Percentiles rank a stretch among this genome's conserved stretches.
These are phyloP conservation scores for Pichia kluyveri DNA, from an alignment of 805 yeast species.

Conservation along the genomic window DNA sequence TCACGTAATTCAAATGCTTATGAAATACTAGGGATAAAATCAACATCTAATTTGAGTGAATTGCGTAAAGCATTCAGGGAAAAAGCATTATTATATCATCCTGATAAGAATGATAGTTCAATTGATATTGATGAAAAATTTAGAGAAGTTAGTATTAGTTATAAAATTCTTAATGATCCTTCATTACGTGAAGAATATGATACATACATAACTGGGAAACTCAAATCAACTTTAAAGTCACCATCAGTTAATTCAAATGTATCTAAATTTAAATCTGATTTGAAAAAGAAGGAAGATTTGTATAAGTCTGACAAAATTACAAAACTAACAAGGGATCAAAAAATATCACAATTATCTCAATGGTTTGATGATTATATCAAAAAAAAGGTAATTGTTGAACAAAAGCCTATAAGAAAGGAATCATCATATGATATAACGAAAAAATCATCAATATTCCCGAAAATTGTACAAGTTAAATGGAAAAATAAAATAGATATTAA, in stretches of 20 bases:
- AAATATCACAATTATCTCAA: neutral
- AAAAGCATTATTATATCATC: slow-evolving; percentile 25
- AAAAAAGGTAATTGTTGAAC: neutral
- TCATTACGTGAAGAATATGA: slow-evolving; percentile 18
- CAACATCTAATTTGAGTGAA: slow-evolving; percentile 1
- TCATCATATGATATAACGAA: too few relatives aligned
- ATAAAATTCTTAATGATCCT: slow-evolving; percentile 15
- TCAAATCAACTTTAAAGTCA: too few relatives aligned
- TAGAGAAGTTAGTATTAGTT: slow-evolving; percentile 22
- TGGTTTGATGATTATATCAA: slow-evolving; percentile 1
- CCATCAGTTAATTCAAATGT: neutral
- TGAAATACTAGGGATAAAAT: slow-evolving; percentile 7
- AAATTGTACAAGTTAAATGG: slow-evolving; percentile 29
- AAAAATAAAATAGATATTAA: slow-evolving; percentile 31
- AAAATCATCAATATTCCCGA: slow-evolving; percentile 1
- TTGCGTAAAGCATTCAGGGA: slow-evolving; percentile 24
- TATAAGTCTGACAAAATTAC: neutral
- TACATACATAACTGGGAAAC: slow-evolving; percentile 3
- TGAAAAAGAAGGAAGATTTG: neutral
- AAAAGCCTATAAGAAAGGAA: too few relatives aligned
- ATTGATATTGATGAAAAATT: slow-evolving; percentile 21
- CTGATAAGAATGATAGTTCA: slow-evolving; percentile 25
- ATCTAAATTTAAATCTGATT: slow-evolving; percentile 2
- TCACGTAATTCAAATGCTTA: slow-evolving; percentile 10
- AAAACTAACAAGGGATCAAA: neutral